These are phyloP conservation scores for Pseudovirgaria hyperparasitica DNA, from an alignment of 2,329 filamentous ascomycete genomes.

Conservation along the genomic window DNA sequence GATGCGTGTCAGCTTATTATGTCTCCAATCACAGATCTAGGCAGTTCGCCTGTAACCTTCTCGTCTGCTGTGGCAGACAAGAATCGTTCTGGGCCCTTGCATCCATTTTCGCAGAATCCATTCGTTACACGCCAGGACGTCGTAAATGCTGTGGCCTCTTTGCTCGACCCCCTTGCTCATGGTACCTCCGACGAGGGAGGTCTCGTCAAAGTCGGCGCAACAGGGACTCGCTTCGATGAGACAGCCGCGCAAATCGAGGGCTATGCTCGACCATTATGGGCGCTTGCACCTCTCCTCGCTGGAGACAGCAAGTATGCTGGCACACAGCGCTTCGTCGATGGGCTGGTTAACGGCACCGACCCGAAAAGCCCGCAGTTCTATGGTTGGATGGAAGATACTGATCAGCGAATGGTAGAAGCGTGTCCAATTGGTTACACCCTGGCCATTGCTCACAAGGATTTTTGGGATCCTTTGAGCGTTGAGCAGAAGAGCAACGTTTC, in stretches of 20 bases:
- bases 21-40: neutral
- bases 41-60: constrained; percentile 7
- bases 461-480: constrained; percentile 54
- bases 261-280: constrained; percentile 64
- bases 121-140: constrained; percentile 29
- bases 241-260: constrained; percentile 67
- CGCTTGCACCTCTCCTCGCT: constrained; percentile 55
- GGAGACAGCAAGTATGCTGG: constrained; percentile 53
- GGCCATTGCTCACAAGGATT: constrained; percentile 49
- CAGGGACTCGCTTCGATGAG: constrained; percentile 66
- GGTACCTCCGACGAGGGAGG: constrained; percentile 58
- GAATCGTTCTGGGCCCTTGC: constrained; percentile 28
- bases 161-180: constrained; percentile 58
- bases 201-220: constrained; percentile 55
- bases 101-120: constrained; percentile 31
- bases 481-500: constrained; percentile 54
- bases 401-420: constrained; percentile 78
- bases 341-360: constrained; percentile 58
- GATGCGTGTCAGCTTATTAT: neutral
- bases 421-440: constrained; percentile 66
- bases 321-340: constrained; percentile 54
- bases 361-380: constrained; percentile 60
- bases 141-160: constrained; percentile 28
- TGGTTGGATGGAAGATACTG: constrained; percentile 62
- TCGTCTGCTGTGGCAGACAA: constrained; percentile 21